Evolutionary conservation across 768 basidiomycete genomes (phyloP).

Genomic region (Amanita rubescens): DNA sequence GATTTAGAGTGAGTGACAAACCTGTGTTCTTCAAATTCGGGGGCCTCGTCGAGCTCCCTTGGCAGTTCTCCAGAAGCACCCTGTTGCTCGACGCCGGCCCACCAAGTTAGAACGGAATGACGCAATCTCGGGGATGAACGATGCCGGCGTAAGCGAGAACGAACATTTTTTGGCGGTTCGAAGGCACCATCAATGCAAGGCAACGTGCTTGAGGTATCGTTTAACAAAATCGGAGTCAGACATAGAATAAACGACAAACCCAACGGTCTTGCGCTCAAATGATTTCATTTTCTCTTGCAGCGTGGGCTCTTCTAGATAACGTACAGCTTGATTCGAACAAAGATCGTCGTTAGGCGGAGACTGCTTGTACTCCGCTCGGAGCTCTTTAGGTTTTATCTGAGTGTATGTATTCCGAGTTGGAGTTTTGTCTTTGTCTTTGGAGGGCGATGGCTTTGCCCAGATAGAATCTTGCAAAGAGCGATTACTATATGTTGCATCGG

Average conservation of each 20-base stretch:
- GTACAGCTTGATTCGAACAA: conserved; percentile 4
- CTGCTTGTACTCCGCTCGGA: no score
- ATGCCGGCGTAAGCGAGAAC: background rate
- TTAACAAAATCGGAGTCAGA: background rate
- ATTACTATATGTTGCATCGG: background rate
- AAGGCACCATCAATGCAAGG: conserved; percentile 1
- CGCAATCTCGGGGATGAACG: conserved; percentile 6
- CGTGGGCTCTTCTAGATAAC: background rate
- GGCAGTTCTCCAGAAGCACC: background rate
- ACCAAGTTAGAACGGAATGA: conserved; percentile 5
- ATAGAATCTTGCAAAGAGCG: conserved; percentile 7
- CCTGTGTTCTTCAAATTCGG: conserved; percentile 6
- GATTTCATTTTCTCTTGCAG: conserved; percentile 4
- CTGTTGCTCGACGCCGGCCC: conserved; percentile 6
- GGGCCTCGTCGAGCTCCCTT: background rate
- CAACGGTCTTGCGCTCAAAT: conserved; percentile 6
- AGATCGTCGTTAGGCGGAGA: background rate
- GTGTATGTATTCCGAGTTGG: background rate
- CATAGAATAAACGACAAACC: background rate
- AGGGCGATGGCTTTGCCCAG: conserved; percentile 2
- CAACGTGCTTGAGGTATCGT: background rate
- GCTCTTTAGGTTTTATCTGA: background rate
- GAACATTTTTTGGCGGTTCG: background rate
- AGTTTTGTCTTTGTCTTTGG: conserved; percentile 1
- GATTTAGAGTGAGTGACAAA: background rate